Base-by-base conservation (phyloP, 2,329 filamentous ascomycete genomes). In the Myrmaecium sp. region DNA sequence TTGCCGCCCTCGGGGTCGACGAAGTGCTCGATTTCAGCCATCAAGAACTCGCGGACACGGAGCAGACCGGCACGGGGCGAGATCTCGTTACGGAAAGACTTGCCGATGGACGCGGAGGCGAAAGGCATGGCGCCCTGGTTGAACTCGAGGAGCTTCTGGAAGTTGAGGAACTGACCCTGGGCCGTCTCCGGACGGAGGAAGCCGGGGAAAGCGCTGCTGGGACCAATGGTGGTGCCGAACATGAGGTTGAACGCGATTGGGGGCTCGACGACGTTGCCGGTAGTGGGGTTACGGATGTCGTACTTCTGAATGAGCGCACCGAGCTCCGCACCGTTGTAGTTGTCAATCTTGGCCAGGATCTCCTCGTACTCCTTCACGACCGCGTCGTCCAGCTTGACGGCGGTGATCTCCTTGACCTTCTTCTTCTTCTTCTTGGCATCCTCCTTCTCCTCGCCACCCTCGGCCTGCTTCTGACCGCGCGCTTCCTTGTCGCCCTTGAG, bases 21-120 rank as follows among this genome's bases (percentile, higher is more conserved):
- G 48, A 81, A 98, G 55, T 98, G 89, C 61, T 98, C 89, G 41
- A 98, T 93, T 58, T 98, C 89, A 14, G 86, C 89, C 89, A 98
- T 95, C 42, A 94, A 58, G 59, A 98, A 95, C 54, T 98, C 89
- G 42, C 89, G 80, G 22, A 98, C 89, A 41, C 89, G 78, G 31
- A 98, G 60, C 21, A 98, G 72, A 56, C 89, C 89, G 36, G 81
- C 71, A 30, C 89, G 72, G 6, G 89, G 89, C 0, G 89, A 94
- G 41, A 98, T 94, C 50, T 98, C 89, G 51, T 98, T 98, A 44
- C 89, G 74, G 68, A 93, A 95, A 2, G 86, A 94, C 58, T 93
- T 93, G 55, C 89, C 89, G 49, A 98, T 91, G 20, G 81, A 92
- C 24, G 89, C 89, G 26, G 86, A 95, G 9, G 89, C 89, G 47